Conservation (phyloP, 83 land plant genomes). For the Thuja plicata region DNA sequence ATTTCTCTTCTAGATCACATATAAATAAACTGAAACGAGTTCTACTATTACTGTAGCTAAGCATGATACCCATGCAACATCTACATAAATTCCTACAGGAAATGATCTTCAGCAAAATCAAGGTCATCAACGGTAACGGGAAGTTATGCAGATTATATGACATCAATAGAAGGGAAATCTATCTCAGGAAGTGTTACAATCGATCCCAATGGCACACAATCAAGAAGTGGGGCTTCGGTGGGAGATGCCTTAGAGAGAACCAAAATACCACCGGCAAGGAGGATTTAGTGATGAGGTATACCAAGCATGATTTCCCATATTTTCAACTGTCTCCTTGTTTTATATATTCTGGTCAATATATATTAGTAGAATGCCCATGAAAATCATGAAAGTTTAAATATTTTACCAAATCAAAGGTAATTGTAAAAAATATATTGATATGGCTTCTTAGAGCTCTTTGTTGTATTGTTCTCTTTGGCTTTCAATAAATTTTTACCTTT, state of each 20-base stretch:
- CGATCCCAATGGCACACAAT: slow-evolving; percentile 77
- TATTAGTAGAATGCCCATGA: too few relatives aligned
- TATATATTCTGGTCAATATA: neutral
- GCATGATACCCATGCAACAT: slow-evolving; percentile 39
- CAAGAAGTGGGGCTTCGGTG: slow-evolving; percentile 84
- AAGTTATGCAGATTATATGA: slow-evolving; percentile 36
- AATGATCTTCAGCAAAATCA: slow-evolving; percentile 77
- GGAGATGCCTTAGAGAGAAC: slow-evolving; percentile 16
- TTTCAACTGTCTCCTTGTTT: slow-evolving; percentile 12
- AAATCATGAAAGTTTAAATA: too few relatives aligned
- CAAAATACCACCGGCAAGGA: slow-evolving; percentile 44
- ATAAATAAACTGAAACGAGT: slow-evolving; percentile 19
- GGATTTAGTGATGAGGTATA: slow-evolving; percentile 63
- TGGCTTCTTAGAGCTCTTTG: too few relatives aligned
- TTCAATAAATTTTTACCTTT: too few relatives aligned
- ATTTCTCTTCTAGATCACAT: slow-evolving; percentile 39
- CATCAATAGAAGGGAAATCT: slow-evolving; percentile 73
- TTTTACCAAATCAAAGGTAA: too few relatives aligned
- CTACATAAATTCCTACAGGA: slow-evolving; percentile 47
- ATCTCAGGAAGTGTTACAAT: too few relatives aligned
- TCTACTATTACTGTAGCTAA: slow-evolving; percentile 48
- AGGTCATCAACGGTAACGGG: slow-evolving; percentile 21
- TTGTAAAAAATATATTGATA: too few relatives aligned
- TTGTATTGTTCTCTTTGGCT: too few relatives aligned
- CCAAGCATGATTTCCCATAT: slow-evolving; percentile 4